These are phyloP conservation scores for Discostella pseudostelligera DNA, from an alignment of 108 stramenopile genomes.

Conservation along the genomic window DNA sequence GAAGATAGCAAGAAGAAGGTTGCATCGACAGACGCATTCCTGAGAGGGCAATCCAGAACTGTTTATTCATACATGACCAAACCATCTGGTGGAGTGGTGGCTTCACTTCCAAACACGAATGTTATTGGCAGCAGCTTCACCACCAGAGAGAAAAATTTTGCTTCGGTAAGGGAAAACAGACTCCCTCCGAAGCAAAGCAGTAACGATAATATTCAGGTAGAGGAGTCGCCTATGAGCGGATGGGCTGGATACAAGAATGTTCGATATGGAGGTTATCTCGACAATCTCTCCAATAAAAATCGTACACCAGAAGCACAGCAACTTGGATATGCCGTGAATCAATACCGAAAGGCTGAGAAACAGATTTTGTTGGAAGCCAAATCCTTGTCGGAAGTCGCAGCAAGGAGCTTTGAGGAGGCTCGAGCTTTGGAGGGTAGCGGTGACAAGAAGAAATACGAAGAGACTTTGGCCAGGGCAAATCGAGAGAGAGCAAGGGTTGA, in stretches of 20 bases:
- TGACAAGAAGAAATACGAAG: conserved; percentile 16
- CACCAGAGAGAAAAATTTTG: conserved; percentile 11
- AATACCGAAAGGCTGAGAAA: conserved; percentile 31
- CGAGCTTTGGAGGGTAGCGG: conserved; percentile 10
- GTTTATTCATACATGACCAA: conserved; percentile 1
- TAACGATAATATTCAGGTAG: too few species aligned
- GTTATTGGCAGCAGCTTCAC: conserved; percentile 22
- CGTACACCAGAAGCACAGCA: conserved; percentile 7
- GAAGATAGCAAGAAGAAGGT: conserved; percentile 29
- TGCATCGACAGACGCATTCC: conserved; percentile 22
- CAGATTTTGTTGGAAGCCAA: conserved; percentile 34
- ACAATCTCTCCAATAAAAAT: conserved; percentile 22
- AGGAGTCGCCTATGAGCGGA: conserved; percentile 14
- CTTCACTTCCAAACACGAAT: neutral
- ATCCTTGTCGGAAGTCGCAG: conserved; percentile 20
- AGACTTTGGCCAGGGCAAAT: conserved; percentile 21
- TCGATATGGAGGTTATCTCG: conserved; percentile 31
- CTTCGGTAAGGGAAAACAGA: conserved; percentile 3
- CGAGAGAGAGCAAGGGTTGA: conserved; percentile 29
- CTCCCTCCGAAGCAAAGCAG: neutral
- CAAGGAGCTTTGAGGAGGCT: conserved; percentile 33
- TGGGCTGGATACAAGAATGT: conserved; percentile 34
- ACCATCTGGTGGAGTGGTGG: neutral
- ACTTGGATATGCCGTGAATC: conserved; percentile 8
- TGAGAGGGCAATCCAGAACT: conserved; percentile 7